Evolutionary conservation across 75 land plant genomes (phyloP), one percentile per base, ranked within the genome.

Genomic region (Larix kaempferi): DNA sequence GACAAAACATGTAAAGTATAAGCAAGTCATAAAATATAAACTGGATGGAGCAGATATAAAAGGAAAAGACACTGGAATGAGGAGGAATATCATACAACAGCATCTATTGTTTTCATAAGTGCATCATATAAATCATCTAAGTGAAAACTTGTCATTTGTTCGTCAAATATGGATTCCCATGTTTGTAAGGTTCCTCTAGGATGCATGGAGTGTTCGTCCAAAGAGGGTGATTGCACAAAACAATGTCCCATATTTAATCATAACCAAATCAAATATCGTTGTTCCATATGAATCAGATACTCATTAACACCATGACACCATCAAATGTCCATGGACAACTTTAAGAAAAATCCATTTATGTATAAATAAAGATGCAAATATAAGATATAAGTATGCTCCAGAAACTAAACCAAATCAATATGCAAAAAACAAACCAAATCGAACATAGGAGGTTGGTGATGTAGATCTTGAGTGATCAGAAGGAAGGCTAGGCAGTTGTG

Each of bases 111-210:
- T 64, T 79, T 74, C 3, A 7, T 17, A 33, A 87, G 64, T 52
- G 81, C 39, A 60, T 83, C 77, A 67, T 76, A 78, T 33, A 96
- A 59, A 16, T 29, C n/a, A 15, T 89, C 92, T 23, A 96, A 41
- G 3, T 82, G 79, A 44, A 96, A 66, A 23, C 75, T 77, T 58
- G 16, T 66, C 35, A 82, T 65, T 62, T 73, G 78, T 77, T 77
- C 77, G 12, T 78, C 78, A 74, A 88, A 74, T 7, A 82, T 7
- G 26, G 21, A 61, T 41, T 81, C 86, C 88, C 87, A 88, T 3
- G 72, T 80, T 57, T 84, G 86, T 23, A 86, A 61, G 15, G 80
- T 81, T 49, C 77, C 82, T 80, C 72, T 52, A 6, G 41, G 54
- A 7, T 69, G 23, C 72, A 69, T 69, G 41, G 21, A 21, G 22